These are phyloP conservation scores for Daedaleopsis sinensis DNA, from an alignment of 768 basidiomycete genomes.

Conservation along the genomic window DNA sequence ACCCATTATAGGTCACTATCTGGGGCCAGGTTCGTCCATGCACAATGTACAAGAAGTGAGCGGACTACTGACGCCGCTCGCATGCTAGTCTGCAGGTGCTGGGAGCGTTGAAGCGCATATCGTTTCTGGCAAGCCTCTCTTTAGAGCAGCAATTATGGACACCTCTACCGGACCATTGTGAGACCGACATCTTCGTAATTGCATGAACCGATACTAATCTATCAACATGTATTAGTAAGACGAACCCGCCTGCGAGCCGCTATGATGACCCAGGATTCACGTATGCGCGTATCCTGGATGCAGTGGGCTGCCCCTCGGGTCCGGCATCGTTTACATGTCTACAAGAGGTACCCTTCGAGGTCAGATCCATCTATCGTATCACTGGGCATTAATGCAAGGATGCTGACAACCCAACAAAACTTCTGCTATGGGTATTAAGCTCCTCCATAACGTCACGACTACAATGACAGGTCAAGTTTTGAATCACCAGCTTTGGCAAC, in stretches of 20 bases:
- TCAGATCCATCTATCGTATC: conserved; percentile 12
- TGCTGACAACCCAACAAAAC: too few species aligned
- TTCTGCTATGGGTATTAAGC: too few species aligned
- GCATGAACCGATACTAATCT: background rate
- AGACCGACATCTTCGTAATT: conserved; percentile 18
- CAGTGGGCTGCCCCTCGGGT: conserved; percentile 26
- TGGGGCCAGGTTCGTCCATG: conserved; percentile 51
- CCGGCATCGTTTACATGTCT: conserved; percentile 29
- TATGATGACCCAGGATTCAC: conserved; percentile 34
- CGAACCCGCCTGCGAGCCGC: conserved; percentile 25
- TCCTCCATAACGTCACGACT: conserved; percentile 50
- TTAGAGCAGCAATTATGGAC: conserved; percentile 56
- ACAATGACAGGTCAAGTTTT: conserved; percentile 46
- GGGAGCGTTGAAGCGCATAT: conserved; percentile 53
- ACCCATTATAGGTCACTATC: conserved; percentile 38
- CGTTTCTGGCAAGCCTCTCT: conserved; percentile 42
- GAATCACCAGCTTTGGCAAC: conserved; percentile 61
- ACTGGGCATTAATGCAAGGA: too few species aligned
- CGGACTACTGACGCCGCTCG: background rate
- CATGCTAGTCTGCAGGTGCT: conserved; percentile 51
- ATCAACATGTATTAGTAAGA: conserved; percentile 49
- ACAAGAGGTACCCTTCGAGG: conserved; percentile 34
- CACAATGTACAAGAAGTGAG: background rate
- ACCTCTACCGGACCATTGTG: conserved; percentile 59
- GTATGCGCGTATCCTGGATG: conserved; percentile 23